These are phyloP conservation scores for Aureobasidium zeae DNA, from an alignment of 2,329 filamentous ascomycete species.

Conservation along the genomic window DNA sequence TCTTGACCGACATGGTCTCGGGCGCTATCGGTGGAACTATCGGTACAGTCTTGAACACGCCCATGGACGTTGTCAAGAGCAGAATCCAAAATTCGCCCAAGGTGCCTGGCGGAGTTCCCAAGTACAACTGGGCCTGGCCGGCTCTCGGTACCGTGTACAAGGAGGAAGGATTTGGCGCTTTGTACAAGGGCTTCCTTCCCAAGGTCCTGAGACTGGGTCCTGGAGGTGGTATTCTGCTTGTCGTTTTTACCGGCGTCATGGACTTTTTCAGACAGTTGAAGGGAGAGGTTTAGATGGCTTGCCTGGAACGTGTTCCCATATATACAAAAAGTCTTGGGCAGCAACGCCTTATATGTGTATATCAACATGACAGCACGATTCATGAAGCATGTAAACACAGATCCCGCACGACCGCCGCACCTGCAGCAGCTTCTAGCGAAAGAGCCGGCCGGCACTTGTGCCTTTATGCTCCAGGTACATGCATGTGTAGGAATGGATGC, in stretches of 20 bases:
- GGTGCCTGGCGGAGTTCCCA: conserved; percentile 68
- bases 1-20: conserved; percentile 78
- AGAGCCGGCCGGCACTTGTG: too few relatives aligned
- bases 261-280: conserved; percentile 79
- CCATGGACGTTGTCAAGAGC: conserved; percentile 95
- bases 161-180: conserved; percentile 83
- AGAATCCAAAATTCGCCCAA: conserved; percentile 91
- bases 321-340: neutral
- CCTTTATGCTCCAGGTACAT: too few relatives aligned
- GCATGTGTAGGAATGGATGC: too few relatives aligned
- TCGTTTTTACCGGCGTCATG: conserved; percentile 80
- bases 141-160: conserved; percentile 75
- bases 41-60: conserved; percentile 89
- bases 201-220: conserved; percentile 78
- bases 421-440: too few relatives aligned
- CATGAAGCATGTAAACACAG: too few relatives aligned
- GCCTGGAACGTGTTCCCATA: neutral
- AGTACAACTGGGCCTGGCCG: conserved; percentile 99
- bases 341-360: conserved; percentile 6
- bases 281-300: conserved; percentile 27
- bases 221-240: conserved; percentile 64
- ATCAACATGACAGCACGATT: conserved; percentile 11
- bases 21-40: conserved; percentile 81
- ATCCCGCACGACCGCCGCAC: too few relatives aligned
- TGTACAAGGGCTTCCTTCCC: conserved; percentile 97